Conservation (phyloP, 2,329 filamentous ascomycete genomes). For the Seiridium cupressi region DNA sequence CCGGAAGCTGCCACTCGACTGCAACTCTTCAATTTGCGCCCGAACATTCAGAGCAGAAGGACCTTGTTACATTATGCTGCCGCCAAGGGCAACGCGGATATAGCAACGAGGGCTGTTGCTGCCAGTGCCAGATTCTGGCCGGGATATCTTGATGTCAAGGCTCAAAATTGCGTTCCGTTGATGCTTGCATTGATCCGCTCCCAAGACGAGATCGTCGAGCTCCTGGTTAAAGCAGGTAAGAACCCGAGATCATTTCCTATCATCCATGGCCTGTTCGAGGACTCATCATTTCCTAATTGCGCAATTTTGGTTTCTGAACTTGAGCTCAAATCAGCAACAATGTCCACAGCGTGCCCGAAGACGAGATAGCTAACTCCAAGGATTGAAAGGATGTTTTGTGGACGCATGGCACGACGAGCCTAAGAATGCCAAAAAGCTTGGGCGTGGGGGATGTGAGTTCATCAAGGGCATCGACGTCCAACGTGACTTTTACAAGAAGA, state of each 20-base stretch:
- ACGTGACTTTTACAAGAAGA: not conserved
- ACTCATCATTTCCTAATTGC: no score
- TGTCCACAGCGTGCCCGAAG: no score
- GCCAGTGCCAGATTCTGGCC: not conserved
- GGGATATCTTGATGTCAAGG: constrained; percentile 1
- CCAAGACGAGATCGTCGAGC: not conserved
- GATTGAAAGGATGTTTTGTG: not conserved
- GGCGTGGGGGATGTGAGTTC: not conserved
- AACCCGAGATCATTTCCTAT: no score
- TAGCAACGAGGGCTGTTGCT: not conserved
- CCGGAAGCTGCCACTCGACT: not conserved
- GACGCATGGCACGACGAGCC: not conserved
- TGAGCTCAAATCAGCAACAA: no score
- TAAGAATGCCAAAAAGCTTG: not conserved
- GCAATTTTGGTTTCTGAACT: no score
- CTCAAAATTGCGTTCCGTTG: not conserved
- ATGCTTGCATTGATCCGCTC: not conserved
- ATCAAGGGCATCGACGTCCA: not conserved
- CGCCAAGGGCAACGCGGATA: not conserved
- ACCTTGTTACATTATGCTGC: not conserved
- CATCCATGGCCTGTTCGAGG: no score
- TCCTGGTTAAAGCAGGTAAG: not conserved
- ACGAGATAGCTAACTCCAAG: no score
- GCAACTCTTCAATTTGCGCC: not conserved
- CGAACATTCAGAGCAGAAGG: not conserved